Evolutionary conservation across 1,139 yeast genomes (phyloP).

Genomic region (Geotrichum histeridarum): DNA sequence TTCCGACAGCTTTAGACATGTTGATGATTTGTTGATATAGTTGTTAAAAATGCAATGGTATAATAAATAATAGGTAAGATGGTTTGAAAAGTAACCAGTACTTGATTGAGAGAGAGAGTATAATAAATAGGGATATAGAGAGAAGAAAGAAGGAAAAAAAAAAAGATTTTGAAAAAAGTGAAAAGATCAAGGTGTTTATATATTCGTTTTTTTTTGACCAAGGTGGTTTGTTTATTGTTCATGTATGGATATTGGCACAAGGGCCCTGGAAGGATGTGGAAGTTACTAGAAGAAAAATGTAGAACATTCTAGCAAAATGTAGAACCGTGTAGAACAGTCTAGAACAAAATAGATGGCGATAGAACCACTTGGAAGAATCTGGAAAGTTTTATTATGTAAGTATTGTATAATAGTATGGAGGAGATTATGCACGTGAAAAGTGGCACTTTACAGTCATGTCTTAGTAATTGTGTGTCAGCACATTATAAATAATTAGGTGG

Average conservation of each 20-base stretch:
- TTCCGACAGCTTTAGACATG: constrained; percentile 44
- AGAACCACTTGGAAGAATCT: not conserved
- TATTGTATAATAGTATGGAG: no score
- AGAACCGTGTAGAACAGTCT: not conserved
- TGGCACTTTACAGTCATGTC: no score
- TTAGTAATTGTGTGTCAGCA: no score
- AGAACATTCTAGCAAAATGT: not conserved
- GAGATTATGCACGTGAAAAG: no score
- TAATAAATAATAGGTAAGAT: not conserved
- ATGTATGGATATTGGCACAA: not conserved
- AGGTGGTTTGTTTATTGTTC: no score
- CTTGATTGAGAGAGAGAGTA: not conserved
- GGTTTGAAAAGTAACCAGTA: not conserved
- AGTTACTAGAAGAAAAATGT: not conserved
- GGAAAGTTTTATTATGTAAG: not conserved
- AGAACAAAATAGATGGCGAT: not conserved
- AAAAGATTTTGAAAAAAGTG: not conserved
- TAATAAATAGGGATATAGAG: not conserved
- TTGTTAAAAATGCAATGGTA: not conserved
- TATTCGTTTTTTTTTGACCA: constrained; percentile 2
- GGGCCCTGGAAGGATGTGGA: constrained; percentile 4
- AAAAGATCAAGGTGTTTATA: not conserved
- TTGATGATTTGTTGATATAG: constrained; percentile 4
- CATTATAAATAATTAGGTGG: no score
- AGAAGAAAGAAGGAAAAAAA: not conserved